Conservation (phyloP, 2,329 filamentous ascomycete genomes). For the Fusarium equiseti region DNA sequence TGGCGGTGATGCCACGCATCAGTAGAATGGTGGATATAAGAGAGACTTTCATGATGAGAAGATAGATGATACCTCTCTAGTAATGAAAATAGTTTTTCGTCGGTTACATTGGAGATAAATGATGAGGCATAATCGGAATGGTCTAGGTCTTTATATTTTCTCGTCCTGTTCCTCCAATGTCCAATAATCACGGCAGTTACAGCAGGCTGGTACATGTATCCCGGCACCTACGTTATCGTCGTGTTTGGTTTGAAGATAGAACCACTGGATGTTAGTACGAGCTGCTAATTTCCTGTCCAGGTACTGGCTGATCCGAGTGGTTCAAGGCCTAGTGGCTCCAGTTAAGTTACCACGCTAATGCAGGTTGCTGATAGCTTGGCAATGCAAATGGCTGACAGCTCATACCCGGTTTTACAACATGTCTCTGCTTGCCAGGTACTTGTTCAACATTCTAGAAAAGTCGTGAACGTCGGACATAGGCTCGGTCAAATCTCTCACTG, state of each 20-base stretch:
- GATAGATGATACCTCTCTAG: too few species aligned
- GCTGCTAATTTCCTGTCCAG: too few species aligned
- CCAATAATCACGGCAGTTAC: neutral
- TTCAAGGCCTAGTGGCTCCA: neutral
- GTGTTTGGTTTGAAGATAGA: too few species aligned
- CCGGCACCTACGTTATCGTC: neutral
- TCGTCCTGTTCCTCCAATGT: neutral
- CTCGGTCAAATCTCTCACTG: fast-evolving
- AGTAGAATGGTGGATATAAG: neutral
- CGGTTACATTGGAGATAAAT: too few species aligned
- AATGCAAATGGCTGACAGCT: too few species aligned
- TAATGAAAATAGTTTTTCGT: too few species aligned
- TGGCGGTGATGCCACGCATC: neutral
- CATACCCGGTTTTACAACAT: fast-evolving
- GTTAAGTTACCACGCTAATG: neutral
- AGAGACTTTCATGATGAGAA: neutral
- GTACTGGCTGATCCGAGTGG: neutral
- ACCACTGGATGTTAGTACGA: too few species aligned
- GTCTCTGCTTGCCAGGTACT: neutral
- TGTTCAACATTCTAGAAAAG: neutral
- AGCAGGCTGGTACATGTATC: neutral
- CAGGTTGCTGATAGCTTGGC: neutral
- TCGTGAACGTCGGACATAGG: neutral
- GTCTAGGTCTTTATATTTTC: neutral
- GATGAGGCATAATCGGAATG: neutral